Percentiles rank a stretch among this genome's conserved stretches.
Conservation (phyloP, 768 basidiomycete genomes). For the Phallus indusiatus region DNA sequence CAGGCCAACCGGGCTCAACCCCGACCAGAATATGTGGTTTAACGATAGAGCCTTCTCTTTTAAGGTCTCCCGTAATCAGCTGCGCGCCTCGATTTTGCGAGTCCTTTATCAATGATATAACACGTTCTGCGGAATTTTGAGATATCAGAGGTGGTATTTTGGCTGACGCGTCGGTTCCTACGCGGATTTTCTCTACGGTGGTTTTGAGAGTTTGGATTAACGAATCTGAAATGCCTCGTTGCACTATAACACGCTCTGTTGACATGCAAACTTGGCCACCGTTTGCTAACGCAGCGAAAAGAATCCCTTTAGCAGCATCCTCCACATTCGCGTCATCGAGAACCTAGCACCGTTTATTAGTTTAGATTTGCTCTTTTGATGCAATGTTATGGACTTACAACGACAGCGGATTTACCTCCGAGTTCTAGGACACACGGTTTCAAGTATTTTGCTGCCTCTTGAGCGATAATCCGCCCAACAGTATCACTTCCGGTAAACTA, state of each 20-base stretch:
- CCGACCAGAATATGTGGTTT: conserved; percentile 41
- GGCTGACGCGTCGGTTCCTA: conserved; percentile 23
- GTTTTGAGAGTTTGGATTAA: conserved; percentile 27
- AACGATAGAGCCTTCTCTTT: conserved; percentile 30
- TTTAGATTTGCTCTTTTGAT: neutral
- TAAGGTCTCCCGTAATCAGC: conserved; percentile 34
- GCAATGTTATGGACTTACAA: conserved; percentile 27
- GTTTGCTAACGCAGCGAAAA: conserved; percentile 33
- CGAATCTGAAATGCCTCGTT: conserved; percentile 28
- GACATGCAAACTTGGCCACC: conserved; percentile 49
- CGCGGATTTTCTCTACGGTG: conserved; percentile 26
- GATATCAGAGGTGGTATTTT: conserved; percentile 35
- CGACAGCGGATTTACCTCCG: conserved; percentile 43
- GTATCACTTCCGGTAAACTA: conserved; percentile 50
- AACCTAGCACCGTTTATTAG: conserved; percentile 23
- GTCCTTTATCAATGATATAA: conserved; percentile 35
- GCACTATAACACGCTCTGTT: conserved; percentile 45
- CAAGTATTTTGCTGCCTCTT: conserved; percentile 45
- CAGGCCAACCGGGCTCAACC: conserved; percentile 38
- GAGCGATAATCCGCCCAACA: conserved; percentile 43
- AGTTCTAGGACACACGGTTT: conserved; percentile 52
- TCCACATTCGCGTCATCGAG: conserved; percentile 44
- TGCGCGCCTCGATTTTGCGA: conserved; percentile 36
- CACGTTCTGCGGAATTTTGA: conserved; percentile 35
- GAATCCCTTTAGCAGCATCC: conserved; percentile 42